Conservation (phyloP, 1,139 yeast genomes). For the Yamadazyma atmosphaerica region DNA sequence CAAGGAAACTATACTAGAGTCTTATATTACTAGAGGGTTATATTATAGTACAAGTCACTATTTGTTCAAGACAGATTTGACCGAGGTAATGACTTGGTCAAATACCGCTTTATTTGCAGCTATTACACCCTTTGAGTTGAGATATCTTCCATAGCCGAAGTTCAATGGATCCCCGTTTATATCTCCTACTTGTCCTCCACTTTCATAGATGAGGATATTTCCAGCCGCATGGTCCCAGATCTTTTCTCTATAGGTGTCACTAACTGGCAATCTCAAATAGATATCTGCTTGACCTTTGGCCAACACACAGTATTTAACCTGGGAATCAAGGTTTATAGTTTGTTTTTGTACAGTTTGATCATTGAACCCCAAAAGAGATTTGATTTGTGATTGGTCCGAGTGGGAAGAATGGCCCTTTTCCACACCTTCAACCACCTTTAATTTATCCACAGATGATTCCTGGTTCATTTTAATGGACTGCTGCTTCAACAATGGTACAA, state of each 20-base stretch:
- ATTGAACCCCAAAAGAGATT: conserved; percentile 52
- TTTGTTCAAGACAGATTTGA: conserved; percentile 28
- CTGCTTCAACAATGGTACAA: conserved; percentile 39
- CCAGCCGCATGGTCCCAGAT: conserved; percentile 99
- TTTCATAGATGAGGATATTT: conserved; percentile 77
- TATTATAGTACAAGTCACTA: background rate
- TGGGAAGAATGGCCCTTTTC: conserved; percentile 96
- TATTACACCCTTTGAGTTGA: conserved; percentile 85
- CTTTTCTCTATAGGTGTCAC: conserved; percentile 78
- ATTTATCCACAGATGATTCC: conserved; percentile 40
- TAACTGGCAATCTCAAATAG: conserved; percentile 83
- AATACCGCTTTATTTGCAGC: conserved; percentile 77
- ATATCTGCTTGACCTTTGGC: conserved; percentile 92
- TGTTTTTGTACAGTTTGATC: conserved; percentile 45
- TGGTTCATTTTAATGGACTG: conserved; percentile 45
- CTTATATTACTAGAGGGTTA: background rate
- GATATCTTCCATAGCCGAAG: conserved; percentile 84
- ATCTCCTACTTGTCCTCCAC: conserved; percentile 91
- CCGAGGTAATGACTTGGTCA: conserved; percentile 59
- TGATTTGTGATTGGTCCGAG: conserved; percentile 79
- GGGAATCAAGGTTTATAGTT: conserved; percentile 82
- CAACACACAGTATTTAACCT: conserved; percentile 90
- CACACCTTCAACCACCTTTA: conserved; percentile 91
- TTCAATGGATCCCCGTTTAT: conserved; percentile 71
- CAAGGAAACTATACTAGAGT: too few relatives aligned